Evolutionary conservation across 805 yeast genomes (phyloP).

Genomic region (Candida hispaniensis): DNA sequence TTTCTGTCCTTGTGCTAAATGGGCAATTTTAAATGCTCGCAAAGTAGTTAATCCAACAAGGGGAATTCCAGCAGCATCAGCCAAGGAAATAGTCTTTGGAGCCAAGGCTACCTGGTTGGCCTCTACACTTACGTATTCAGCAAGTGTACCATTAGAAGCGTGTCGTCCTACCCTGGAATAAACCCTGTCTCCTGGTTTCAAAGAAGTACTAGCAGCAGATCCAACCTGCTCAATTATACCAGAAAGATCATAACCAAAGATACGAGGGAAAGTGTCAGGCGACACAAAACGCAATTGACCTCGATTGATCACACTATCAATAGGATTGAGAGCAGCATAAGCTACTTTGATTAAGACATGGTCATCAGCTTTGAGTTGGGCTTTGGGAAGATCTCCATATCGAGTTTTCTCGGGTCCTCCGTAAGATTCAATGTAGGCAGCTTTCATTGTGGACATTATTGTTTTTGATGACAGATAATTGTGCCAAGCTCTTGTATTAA

Average conservation of each 20-base stretch:
- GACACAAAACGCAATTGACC: constrained; percentile 16
- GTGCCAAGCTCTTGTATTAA: too few relatives aligned
- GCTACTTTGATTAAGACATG: constrained; percentile 20
- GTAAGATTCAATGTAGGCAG: constrained; percentile 9
- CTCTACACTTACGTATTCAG: constrained; percentile 18
- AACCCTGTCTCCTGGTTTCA: constrained; percentile 22
- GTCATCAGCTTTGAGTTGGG: constrained; percentile 3
- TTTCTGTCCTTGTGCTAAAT: constrained; percentile 16
- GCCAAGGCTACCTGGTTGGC: constrained; percentile 16
- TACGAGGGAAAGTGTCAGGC: constrained; percentile 17
- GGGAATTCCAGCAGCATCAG: constrained; percentile 21
- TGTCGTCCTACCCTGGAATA: constrained; percentile 15
- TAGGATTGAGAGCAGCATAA: constrained; percentile 24
- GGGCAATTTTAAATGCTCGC: constrained; percentile 16
- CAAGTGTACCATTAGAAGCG: constrained; percentile 18
- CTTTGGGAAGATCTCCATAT: constrained; percentile 3
- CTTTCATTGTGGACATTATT: too few relatives aligned
- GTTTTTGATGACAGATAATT: too few relatives aligned
- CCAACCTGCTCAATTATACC: constrained; percentile 24
- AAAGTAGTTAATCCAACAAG: constrained; percentile 19
- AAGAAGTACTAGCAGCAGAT: constrained; percentile 15
- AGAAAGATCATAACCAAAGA: constrained; percentile 22
- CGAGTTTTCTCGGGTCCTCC: constrained; percentile 7
- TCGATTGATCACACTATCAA: constrained; percentile 20
- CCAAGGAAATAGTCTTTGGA: constrained; percentile 20